Percentiles rank a stretch among this genome's conserved stretches.
phyloP scores from a whole-genome alignment of 306 rosid genomes.

The Neltuma alba region DNA sequence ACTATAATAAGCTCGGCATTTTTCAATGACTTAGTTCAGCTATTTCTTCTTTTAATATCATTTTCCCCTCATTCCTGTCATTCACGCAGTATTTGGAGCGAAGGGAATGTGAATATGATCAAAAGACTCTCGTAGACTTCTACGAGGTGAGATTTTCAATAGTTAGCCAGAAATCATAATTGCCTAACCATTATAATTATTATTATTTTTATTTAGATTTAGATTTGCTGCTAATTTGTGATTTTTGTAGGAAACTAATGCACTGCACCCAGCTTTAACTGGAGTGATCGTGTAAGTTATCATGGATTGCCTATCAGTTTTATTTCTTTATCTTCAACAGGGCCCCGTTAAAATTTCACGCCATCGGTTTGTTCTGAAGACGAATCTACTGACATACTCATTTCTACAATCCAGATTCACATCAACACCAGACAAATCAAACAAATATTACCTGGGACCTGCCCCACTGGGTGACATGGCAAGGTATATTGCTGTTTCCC shows the following conservation, averaged over 20 bases:
- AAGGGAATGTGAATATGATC: conserved; percentile 80
- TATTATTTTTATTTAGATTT: background rate
- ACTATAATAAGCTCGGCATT: background rate
- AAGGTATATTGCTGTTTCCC: conserved; percentile 47
- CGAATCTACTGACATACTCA: conserved; percentile 28
- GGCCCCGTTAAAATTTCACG: background rate
- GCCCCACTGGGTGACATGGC: conserved; percentile 94
- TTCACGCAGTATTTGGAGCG: conserved; percentile 78
- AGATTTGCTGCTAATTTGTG: background rate
- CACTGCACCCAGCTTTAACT: conserved; percentile 57
- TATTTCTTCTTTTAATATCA: background rate
- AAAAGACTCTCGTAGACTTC: conserved; percentile 55
- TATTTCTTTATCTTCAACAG: conserved; percentile 12
- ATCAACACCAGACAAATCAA: conserved; percentile 84
- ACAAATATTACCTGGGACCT: conserved; percentile 94
- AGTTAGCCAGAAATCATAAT: background rate
- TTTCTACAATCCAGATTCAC: conserved; percentile 67
- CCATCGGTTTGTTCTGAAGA: background rate
- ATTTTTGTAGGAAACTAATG: conserved; percentile 60
- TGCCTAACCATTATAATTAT: conserved; percentile 55
- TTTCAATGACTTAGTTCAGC: background rate
- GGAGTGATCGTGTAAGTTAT: conserved; percentile 82
- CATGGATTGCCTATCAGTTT: background rate
- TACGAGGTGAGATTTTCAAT: conserved; percentile 54
- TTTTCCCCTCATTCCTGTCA: no score